These are phyloP conservation scores for Aegilops bicornis DNA, from an alignment of 176 grass and related monocot genomes.

Conservation along the genomic window DNA sequence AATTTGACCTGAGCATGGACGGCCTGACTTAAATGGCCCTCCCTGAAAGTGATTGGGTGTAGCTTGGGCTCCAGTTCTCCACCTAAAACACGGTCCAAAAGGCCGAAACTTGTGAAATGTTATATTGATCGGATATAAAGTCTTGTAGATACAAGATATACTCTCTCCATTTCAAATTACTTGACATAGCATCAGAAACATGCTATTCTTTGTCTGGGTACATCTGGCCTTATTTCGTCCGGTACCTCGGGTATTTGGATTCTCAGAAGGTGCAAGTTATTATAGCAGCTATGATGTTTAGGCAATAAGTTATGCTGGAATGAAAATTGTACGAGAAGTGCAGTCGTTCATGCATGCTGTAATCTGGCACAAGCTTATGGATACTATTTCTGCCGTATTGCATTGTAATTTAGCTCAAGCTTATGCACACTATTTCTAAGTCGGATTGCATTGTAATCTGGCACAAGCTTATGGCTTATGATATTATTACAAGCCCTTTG, in stretches of 20 bases:
- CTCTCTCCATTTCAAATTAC: background rate
- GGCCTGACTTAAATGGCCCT: background rate
- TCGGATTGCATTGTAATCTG: slow-evolving; percentile 46
- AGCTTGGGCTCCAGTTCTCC: background rate
- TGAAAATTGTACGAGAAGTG: too few species aligned
- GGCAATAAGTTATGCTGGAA: too few species aligned
- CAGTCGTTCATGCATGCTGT: background rate
- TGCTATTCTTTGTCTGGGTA: background rate
- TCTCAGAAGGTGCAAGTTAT: background rate
- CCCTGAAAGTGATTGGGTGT: background rate
- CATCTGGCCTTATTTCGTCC: background rate
- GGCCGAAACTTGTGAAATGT: background rate
- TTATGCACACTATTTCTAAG: background rate
- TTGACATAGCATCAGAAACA: background rate
- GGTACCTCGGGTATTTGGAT: background rate
- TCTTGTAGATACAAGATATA: background rate
- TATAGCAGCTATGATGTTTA: background rate
- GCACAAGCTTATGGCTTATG: too few species aligned
- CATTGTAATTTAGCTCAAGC: background rate
- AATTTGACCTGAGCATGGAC: too few species aligned
- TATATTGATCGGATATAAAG: background rate
- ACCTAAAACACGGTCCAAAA: background rate
- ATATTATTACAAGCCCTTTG: too few species aligned
- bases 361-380: background rate
- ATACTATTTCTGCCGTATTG: background rate